Evolutionary conservation across 441 rosid genomes (phyloP), one percentile per base, ranked within the genome.

Genomic region (Erysimum cheiri): DNA sequence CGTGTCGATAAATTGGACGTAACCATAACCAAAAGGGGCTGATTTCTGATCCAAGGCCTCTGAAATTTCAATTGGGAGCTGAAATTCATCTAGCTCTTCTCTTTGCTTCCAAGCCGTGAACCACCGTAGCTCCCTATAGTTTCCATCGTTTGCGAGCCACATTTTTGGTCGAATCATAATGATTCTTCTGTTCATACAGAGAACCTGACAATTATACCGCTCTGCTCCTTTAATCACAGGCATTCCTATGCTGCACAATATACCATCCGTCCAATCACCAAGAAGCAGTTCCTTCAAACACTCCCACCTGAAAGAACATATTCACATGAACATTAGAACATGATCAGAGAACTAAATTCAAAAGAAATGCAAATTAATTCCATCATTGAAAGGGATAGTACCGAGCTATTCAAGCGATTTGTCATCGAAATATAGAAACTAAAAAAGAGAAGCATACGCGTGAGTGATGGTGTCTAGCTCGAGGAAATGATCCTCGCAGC

Each of bases 401-500:
- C 53, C 41, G 60, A 63, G 19, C 32, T 5, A 6, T 31, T 26
- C 8, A 66, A 22, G 24, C 24, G 24, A 22, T 22, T 22, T 10
- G 2, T 26, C 43, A 40, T 10, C 6, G 29, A 67, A 58, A 58
- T 17, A 5, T 17, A 5, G 41, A 9, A 43, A 71, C 48, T 12
- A n/a, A 11, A 31, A 57, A 60, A 3, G 40, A 32, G 57, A 65
- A 14, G 66, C 59, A 80, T 37, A 94, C 96, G 94, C 81, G 52
- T 92, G 99, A 71, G 81, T 60, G 78, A 88, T 58, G 11, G 99
- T 95, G 49, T 95, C 99, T 3, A 90, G 93, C 72, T 95, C 98
- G 73, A 92, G 77, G 80, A 95, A 95, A 73, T 95, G 99, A 79
- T 95, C 98, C 81, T 92, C 99, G 14, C 98, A 92, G 69, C 99